Evolutionary conservation across 768 basidiomycete species (phyloP).

Genomic region (Steccherinum ochraceum): DNA sequence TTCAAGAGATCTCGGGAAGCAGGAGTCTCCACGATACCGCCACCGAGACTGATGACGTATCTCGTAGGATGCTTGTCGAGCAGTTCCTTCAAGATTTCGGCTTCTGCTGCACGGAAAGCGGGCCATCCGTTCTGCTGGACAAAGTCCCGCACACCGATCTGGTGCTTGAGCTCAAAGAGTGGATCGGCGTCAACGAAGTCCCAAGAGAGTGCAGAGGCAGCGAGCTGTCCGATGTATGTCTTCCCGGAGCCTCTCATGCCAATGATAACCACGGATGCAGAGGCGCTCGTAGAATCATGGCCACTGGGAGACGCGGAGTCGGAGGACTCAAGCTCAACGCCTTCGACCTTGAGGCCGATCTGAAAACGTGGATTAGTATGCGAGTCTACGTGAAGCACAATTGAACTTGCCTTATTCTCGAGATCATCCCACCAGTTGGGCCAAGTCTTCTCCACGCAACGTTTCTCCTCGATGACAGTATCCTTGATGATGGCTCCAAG

Average conservation of each 20-base stretch:
- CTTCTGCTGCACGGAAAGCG: conserved; percentile 81
- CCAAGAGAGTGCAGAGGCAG: conserved; percentile 67
- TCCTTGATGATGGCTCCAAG: conserved; percentile 65
- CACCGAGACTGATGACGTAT: conserved; percentile 86
- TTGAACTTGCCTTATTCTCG: conserved; percentile 70
- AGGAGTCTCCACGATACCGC: conserved; percentile 87
- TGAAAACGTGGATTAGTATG: conserved; percentile 28
- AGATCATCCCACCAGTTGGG: conserved; percentile 99
- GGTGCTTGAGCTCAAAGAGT: conserved; percentile 61
- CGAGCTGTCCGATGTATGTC: conserved; percentile 78
- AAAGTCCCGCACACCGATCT: conserved; percentile 61
- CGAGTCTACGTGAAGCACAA: neutral
- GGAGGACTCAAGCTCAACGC: conserved; percentile 61
- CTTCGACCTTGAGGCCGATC: conserved; percentile 87
- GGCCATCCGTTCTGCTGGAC: conserved; percentile 85
- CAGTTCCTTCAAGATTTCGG: conserved; percentile 60
- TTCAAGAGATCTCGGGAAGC: conserved; percentile 68
- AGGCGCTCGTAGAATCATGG: conserved; percentile 22
- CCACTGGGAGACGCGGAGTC: conserved; percentile 40
- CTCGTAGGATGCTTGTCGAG: conserved; percentile 46
- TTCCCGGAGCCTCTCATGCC: conserved; percentile 99
- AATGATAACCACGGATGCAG: conserved; percentile 68
- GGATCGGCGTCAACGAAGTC: conserved; percentile 80
- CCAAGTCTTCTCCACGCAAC: conserved; percentile 99
- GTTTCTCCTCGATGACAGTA: conserved; percentile 90